These are phyloP conservation scores for Guadua angustifolia DNA, from an alignment of 176 grass and related monocot species.

Conservation along the genomic window DNA sequence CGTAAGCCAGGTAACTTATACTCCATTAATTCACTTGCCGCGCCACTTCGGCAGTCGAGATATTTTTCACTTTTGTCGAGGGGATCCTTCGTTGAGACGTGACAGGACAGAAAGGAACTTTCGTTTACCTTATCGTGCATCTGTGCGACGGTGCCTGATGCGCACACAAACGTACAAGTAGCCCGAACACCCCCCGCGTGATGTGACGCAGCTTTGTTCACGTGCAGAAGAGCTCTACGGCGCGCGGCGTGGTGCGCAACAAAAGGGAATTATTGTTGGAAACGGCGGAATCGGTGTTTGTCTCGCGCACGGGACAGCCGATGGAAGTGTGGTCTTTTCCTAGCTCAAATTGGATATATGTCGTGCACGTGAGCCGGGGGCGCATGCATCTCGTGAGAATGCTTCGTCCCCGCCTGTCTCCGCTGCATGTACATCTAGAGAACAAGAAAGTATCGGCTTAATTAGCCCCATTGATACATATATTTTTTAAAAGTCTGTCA, in stretches of 20 bases:
- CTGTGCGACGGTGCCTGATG: neutral
- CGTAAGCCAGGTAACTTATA: constrained; percentile 72
- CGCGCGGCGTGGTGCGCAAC: neutral
- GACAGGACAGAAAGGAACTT: neutral
- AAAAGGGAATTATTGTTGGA: neutral
- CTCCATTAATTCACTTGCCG: neutral
- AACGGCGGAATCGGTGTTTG: neutral
- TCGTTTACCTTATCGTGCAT: too few species aligned
- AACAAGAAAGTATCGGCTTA: constrained; percentile 15
- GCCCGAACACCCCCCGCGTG: neutral
- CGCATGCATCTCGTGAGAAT: constrained; percentile 40
- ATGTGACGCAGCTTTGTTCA: constrained; percentile 22
- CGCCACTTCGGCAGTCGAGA: neutral
- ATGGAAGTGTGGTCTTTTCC: neutral
- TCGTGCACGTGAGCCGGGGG: constrained; percentile 46
- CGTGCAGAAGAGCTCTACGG: neutral
- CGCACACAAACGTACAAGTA: neutral
- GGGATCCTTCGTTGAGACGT: neutral
- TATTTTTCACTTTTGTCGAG: neutral
- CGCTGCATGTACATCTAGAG: constrained; percentile 4
- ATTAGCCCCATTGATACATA: too few species aligned
- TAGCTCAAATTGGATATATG: neutral
- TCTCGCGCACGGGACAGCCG: neutral
- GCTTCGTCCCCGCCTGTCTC: constrained; percentile 8
- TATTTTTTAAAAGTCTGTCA: too few species aligned